These are phyloP conservation scores for Cyberlindnera xishuangbannaensis DNA, from an alignment of 805 yeast species.

Conservation along the genomic window DNA sequence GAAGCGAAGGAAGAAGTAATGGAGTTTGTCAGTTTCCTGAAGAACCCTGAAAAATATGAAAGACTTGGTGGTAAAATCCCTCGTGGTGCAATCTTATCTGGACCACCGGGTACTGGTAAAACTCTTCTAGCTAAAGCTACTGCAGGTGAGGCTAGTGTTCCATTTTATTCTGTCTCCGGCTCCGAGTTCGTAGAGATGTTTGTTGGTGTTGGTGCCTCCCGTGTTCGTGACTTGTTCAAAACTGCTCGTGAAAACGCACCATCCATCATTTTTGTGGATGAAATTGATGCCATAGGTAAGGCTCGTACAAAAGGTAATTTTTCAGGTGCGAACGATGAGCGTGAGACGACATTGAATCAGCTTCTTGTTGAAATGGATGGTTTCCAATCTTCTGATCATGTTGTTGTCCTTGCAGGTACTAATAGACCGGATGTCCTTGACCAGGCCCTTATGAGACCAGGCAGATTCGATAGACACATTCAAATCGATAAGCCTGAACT, in stretches of 20 bases:
- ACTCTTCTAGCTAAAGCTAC: slow-evolving; percentile 96
- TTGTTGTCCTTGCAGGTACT: slow-evolving; percentile 96
- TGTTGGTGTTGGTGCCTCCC: slow-evolving; percentile 98
- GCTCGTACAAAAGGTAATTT: slow-evolving; percentile 71
- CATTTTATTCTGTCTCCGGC: slow-evolving; percentile 92
- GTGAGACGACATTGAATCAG: slow-evolving; percentile 95
- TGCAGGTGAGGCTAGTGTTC: slow-evolving; percentile 99
- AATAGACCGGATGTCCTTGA: slow-evolving; percentile 93
- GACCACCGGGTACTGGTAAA: slow-evolving; percentile 99
- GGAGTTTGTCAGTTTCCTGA: slow-evolving; percentile 94
- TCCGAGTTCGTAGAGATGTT: slow-evolving; percentile 98
- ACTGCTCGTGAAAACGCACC: slow-evolving; percentile 95
- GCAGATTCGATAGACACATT: slow-evolving; percentile 94
- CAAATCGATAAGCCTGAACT: slow-evolving; percentile 89
- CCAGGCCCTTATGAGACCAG: slow-evolving; percentile 91
- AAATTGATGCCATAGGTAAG: slow-evolving; percentile 98
- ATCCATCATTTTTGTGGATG: slow-evolving; percentile 93
- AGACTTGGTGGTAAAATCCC: slow-evolving; percentile 95
- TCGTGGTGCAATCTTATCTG: slow-evolving; percentile 94
- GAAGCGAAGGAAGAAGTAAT: slow-evolving; percentile 97
- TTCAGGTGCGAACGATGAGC: slow-evolving; percentile 88
- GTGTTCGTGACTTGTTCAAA: slow-evolving; percentile 92
- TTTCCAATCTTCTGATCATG: slow-evolving; percentile 82
- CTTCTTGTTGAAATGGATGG: slow-evolving; percentile 99
- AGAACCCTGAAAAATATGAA: slow-evolving; percentile 87